Conservation (phyloP, 495 filamentous ascomycete genomes). For the Penicillium lividum region DNA sequence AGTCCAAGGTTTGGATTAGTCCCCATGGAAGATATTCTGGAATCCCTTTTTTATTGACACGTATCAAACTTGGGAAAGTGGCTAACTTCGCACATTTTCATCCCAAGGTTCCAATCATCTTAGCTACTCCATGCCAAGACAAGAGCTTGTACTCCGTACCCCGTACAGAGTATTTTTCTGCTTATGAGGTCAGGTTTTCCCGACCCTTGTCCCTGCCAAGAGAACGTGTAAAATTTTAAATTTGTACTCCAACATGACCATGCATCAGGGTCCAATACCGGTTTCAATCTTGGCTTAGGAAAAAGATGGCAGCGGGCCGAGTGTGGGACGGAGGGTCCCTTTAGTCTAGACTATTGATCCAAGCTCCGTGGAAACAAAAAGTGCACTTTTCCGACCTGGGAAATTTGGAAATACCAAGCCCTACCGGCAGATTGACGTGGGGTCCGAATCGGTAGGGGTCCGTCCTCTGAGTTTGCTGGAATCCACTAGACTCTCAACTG, state of each 20-base stretch:
- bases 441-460: conserved; percentile 2
- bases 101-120: not conserved
- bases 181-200: too few relatives aligned
- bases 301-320: not conserved
- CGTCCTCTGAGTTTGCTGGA: not conserved
- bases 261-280: not conserved
- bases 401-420: not conserved
- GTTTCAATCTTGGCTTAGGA: not conserved
- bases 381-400: not conserved
- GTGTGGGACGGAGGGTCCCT: not conserved
- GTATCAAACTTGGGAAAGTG: not conserved
- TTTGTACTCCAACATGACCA: not conserved
- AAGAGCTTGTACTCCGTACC: not conserved
- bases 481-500: not conserved
- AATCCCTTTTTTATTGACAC: too few relatives aligned
- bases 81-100: not conserved
- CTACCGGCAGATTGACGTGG: conserved; percentile 10
- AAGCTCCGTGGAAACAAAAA: conserved; percentile 4
- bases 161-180: too few relatives aligned
- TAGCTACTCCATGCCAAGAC: not conserved
- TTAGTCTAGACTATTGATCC: conserved; percentile 3
- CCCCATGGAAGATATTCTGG: not conserved
- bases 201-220: too few relatives aligned
- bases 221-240: too few relatives aligned
- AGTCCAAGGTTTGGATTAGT: not conserved